Conservation (phyloP, 2,329 filamentous ascomycete species). For the Xylaria sp. region DNA sequence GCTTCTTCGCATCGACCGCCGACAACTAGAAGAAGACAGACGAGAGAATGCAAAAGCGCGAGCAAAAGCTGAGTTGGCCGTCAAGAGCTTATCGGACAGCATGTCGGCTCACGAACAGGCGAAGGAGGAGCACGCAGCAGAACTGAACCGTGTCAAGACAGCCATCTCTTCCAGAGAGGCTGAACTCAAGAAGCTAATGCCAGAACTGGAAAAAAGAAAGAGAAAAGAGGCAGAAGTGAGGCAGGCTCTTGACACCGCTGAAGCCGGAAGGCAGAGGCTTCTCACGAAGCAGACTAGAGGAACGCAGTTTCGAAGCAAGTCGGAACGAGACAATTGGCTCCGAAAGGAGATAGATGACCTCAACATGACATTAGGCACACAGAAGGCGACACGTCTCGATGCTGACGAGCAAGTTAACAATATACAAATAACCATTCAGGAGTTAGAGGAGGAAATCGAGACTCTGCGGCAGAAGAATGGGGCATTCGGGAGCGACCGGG, state of each 20-base stretch:
- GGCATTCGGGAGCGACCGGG: constrained; percentile 76
- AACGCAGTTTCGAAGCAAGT: constrained; percentile 85
- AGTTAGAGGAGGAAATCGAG: constrained; percentile 75
- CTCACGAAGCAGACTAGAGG: constrained; percentile 92
- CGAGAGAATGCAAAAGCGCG: constrained; percentile 78
- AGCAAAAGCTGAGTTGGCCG: constrained; percentile 85
- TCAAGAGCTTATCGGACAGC: constrained; percentile 82
- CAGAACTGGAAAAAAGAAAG: constrained; percentile 76
- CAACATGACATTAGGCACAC: constrained; percentile 74
- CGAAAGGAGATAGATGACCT: constrained; percentile 81
- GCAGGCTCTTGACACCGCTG: constrained; percentile 75
- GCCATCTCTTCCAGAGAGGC: constrained; percentile 78
- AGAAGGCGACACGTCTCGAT: constrained; percentile 84
- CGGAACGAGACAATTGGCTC: constrained; percentile 84
- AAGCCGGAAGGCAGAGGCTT: constrained; percentile 76
- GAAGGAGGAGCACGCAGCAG: constrained; percentile 71
- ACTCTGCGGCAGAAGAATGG: constrained; percentile 75
- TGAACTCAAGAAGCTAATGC: constrained; percentile 76
- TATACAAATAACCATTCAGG: constrained; percentile 72
- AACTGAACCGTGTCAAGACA: constrained; percentile 72
- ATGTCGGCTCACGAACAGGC: constrained; percentile 78
- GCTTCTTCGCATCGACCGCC: constrained; percentile 81
- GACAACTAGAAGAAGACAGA: constrained; percentile 87
- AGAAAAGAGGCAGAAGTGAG: constrained; percentile 74
- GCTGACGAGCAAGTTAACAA: constrained; percentile 80